Conservation (phyloP, 257 asterid species). For the Agastache rugosa region DNA sequence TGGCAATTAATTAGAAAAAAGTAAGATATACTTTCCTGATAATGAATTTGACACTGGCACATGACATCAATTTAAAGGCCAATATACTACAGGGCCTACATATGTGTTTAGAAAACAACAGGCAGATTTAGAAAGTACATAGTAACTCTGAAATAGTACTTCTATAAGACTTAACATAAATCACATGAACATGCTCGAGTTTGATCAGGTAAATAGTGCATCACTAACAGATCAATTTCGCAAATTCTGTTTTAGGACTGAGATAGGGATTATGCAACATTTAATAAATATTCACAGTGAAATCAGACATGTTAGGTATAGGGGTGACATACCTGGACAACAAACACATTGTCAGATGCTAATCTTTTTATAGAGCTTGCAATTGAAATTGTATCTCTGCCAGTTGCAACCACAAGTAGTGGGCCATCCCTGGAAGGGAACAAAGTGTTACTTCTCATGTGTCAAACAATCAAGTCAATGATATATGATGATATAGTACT, state of each 20-base stretch:
- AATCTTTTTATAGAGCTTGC: slow-evolving; percentile 91
- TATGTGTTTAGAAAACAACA: neutral
- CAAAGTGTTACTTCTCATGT: slow-evolving; percentile 28
- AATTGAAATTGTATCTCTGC: slow-evolving; percentile 93
- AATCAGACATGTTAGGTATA: slow-evolving; percentile 22
- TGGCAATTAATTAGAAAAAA: neutral
- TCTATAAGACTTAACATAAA: slow-evolving; percentile 8
- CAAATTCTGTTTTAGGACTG: neutral
- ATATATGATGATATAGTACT: slow-evolving; percentile 2
- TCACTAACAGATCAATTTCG: slow-evolving; percentile 20
- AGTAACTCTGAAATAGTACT: slow-evolving; percentile 20
- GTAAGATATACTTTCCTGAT: neutral
- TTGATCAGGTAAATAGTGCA: slow-evolving; percentile 17
- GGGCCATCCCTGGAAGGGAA: slow-evolving; percentile 92
- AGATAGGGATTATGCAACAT: neutral
- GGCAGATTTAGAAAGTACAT: neutral
- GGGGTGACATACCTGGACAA: slow-evolving; percentile 73
- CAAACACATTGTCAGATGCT: slow-evolving; percentile 89
- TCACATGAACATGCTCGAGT: slow-evolving; percentile 15
- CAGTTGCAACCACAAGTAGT: slow-evolving; percentile 94
- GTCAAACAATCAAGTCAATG: slow-evolving; percentile 31
- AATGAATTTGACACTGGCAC: neutral
- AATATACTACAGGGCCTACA: neutral
- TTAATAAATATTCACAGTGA: neutral
- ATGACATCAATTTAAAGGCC: neutral